Percentiles rank a stretch among this genome's conserved stretches.
These are phyloP conservation scores for Neolentinus lepideus DNA, from an alignment of 1,284 basidiomycete genomes.

Conservation along the genomic window DNA sequence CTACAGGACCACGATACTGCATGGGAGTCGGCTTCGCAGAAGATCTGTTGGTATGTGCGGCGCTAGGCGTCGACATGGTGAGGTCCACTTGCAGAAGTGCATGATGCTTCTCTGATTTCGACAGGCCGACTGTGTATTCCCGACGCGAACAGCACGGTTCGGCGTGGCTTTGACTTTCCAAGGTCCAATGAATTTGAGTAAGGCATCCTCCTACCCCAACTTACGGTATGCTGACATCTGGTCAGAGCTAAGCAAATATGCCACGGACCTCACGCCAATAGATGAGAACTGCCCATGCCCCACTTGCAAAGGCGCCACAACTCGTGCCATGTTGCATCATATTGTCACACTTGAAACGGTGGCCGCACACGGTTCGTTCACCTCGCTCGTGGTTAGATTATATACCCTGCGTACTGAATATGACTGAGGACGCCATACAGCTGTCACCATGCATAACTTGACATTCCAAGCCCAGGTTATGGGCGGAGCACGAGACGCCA, in stretches of 20 bases:
- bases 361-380: slow-evolving; percentile 62
- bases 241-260: slow-evolving; percentile 62
- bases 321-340: slow-evolving; percentile 69
- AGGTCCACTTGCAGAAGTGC: slow-evolving; percentile 7
- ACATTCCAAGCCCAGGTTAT: slow-evolving; percentile 78
- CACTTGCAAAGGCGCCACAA: slow-evolving; percentile 58
- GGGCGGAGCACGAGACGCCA: slow-evolving; percentile 73
- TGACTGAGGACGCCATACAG: slow-evolving; percentile 28
- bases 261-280: slow-evolving; percentile 60
- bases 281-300: slow-evolving; percentile 75
- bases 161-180: slow-evolving; percentile 76
- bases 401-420: too few relatives aligned
- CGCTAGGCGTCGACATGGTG: slow-evolving; percentile 86
- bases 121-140: slow-evolving; percentile 85
- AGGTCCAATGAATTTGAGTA: slow-evolving; percentile 76
- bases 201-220: slow-evolving; percentile 15
- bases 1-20: slow-evolving; percentile 70
- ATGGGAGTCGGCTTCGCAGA: slow-evolving; percentile 90
- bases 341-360: slow-evolving; percentile 70
- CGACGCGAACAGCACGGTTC: slow-evolving; percentile 81
- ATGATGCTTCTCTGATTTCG: slow-evolving; percentile 2
- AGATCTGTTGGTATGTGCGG: slow-evolving; percentile 82
- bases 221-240: background rate
- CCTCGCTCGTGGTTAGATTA: slow-evolving; percentile 8
- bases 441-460: slow-evolving; percentile 74